Base-by-base conservation (phyloP, 2,329 filamentous ascomycete genomes). In the Monosporascus sp. region DNA sequence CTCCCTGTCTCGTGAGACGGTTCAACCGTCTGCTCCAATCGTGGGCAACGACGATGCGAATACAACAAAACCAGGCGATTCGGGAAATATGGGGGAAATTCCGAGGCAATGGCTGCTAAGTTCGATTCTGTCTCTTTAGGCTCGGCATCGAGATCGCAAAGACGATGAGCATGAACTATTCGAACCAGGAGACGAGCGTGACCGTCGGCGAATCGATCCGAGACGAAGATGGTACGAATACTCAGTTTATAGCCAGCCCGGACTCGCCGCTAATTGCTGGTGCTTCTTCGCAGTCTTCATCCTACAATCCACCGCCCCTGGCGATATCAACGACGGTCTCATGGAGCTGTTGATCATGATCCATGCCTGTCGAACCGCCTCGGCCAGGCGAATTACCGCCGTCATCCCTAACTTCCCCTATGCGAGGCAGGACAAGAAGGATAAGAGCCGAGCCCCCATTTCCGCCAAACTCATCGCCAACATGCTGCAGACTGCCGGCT, bases 341-440 rank as follows among this genome's bases (percentile, higher is more conserved):
- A 97, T 99, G 93, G 93, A 99, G 74, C 83, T 97, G 38, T 82
- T 97, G 61, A 97, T 97, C 74, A 96, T 97, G 86, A 95, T 97
- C 72, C 95, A 96, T 68, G 93, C 93, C 58, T 97, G 93, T 79
- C 75, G 76, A 44, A 80, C 77, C 34, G 78, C 78, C 37, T 77
- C 74, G 45, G 93, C 93, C 14, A 85, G 92, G 59, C 89, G 93
- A 59, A 96, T 97, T 74, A 97, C 93, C 22, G 93, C 91, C 58
- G 90, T 97, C 59, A 89, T 97, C 49, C 93, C 93, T 61, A 97
- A 96, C 74, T 97, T 96, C 74, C 92, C 92, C 27, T 97, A 97
- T 68, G 92, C 93, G 15, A 85, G 93, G 48, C 93, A 97, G 74
- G 94, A 97, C 73, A 97, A 97, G 79, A 97, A 97, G 75, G 92